phyloP scores from a whole-genome alignment of 106 monocot genomes.

The Acanthochlamys bracteata region DNA sequence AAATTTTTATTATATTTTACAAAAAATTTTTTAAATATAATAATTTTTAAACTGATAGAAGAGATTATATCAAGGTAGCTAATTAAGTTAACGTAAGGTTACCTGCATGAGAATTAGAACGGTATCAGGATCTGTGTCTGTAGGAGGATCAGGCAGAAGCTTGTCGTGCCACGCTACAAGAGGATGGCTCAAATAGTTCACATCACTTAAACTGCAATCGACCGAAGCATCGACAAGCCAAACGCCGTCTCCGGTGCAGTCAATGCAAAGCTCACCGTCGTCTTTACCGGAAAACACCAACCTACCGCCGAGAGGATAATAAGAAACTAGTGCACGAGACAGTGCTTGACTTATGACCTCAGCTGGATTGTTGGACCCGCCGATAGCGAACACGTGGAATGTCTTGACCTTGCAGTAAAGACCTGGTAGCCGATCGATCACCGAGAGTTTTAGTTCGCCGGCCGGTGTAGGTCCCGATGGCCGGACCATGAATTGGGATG shows the following conservation, averaged over 20 bases:
- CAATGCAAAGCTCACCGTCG: conserved; percentile 22
- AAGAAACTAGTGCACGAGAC: conserved; percentile 21
- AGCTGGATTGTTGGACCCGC: conserved; percentile 11
- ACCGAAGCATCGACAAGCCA: conserved; percentile 26
- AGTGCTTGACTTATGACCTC: conserved; percentile 19
- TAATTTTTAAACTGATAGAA: no score
- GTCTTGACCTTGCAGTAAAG: background rate
- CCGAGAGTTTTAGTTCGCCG: conserved; percentile 3
- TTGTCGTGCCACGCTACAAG: conserved; percentile 18
- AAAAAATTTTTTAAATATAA: no score
- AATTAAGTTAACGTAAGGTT: no score
- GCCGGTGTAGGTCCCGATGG: conserved; percentile 5
- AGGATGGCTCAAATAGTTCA: conserved; percentile 25
- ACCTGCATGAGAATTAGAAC: conserved; percentile 10
- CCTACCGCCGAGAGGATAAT: conserved; percentile 36
- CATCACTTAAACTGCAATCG: conserved; percentile 15
- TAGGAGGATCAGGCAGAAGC: conserved; percentile 21
- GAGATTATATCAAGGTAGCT: no score
- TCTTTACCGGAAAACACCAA: conserved; percentile 2
- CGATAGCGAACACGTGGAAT: conserved; percentile 27
- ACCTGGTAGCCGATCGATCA: conserved; percentile 1
- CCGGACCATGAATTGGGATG: background rate
- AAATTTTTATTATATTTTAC: no score
- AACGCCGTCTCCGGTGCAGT: conserved; percentile 29
- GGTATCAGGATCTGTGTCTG: background rate